Evolutionary conservation across 164 flowering plant species (phyloP).

Genomic region (Magnolia changhungtana): DNA sequence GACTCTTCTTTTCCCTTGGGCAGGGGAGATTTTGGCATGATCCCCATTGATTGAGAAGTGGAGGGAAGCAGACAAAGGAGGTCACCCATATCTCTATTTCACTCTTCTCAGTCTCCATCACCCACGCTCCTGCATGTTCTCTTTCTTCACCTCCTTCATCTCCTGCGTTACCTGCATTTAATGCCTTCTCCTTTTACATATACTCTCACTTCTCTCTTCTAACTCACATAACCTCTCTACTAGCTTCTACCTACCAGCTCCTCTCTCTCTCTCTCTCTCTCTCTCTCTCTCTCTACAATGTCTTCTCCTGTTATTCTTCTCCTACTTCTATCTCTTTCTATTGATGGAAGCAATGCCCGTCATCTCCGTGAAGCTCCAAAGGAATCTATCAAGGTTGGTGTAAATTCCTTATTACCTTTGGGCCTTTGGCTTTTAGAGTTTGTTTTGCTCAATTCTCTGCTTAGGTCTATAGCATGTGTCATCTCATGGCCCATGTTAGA

Average conservation of each 20-base stretch:
- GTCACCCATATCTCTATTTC: constrained; percentile 20
- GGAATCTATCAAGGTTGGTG: constrained; percentile 28
- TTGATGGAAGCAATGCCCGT: constrained; percentile 41
- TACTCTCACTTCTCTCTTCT: constrained; percentile 13
- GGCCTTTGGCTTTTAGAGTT: background rate
- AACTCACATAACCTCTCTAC: background rate
- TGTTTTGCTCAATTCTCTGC: background rate
- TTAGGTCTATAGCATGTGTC: background rate
- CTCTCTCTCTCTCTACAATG: constrained; percentile 10
- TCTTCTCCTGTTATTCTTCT: constrained; percentile 21
- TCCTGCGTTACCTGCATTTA: constrained; percentile 49
- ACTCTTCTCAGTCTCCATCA: constrained; percentile 27
- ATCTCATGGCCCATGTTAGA: too few species aligned
- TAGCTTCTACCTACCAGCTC: background rate
- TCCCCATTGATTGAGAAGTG: constrained; percentile 1
- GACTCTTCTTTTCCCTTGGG: background rate
- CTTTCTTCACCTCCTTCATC: constrained; percentile 50
- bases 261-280: background rate
- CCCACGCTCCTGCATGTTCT: constrained; percentile 60
- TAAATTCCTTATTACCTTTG: background rate
- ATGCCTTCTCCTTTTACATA: constrained; percentile 42
- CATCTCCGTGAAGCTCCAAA: constrained; percentile 11
- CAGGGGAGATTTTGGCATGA: background rate
- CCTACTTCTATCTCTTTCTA: constrained; percentile 27
- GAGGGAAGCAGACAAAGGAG: background rate